A percentile compares a stretch with the other conserved stretches of the same genome.
These are phyloP conservation scores for Kazachstania viticola DNA, from an alignment of 805 yeast genomes.

Conservation along the genomic window DNA sequence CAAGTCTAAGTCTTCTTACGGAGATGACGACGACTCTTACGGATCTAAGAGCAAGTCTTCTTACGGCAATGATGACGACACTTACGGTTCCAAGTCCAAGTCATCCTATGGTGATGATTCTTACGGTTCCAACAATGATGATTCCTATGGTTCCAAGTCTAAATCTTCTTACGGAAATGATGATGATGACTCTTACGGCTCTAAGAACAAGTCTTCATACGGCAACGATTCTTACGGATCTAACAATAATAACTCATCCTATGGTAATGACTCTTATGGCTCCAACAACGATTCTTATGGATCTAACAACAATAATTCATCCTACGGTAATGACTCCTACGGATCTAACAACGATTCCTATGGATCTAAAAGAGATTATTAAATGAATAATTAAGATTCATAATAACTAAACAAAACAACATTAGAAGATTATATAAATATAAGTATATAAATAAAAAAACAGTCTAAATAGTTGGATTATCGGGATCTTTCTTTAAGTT, in stretches of 20 bases:
- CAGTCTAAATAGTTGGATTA: no score
- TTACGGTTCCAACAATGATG: conserved; percentile 14
- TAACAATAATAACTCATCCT: conserved; percentile 12
- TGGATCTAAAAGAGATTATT: no score
- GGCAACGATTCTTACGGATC: conserved; percentile 9
- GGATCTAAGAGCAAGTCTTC: conserved; percentile 9
- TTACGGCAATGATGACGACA: conserved; percentile 10
- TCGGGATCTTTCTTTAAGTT: conserved; percentile 10
- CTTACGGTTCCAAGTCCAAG: conserved; percentile 12
- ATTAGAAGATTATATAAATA: no score
- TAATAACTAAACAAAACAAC: no score
- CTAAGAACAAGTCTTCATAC: conserved; percentile 14
- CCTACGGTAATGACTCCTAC: conserved; percentile 20
- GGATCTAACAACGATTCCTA: conserved; percentile 14
- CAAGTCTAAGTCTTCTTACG: conserved; percentile 8
- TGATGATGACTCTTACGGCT: conserved; percentile 12
- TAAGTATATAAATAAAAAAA: no score
- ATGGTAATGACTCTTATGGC: conserved; percentile 18
- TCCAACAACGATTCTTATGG: conserved; percentile 22
- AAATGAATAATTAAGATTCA: no score
- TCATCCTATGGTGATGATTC: conserved; percentile 15
- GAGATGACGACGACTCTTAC: conserved; percentile 12
- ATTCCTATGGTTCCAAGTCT: conserved; percentile 18
- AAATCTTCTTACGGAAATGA: conserved; percentile 8
- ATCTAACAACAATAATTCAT: conserved; percentile 8